These are phyloP conservation scores for Pyrenochaeta sp. DNA, from an alignment of 2,329 filamentous ascomycete species.

Conservation along the genomic window DNA sequence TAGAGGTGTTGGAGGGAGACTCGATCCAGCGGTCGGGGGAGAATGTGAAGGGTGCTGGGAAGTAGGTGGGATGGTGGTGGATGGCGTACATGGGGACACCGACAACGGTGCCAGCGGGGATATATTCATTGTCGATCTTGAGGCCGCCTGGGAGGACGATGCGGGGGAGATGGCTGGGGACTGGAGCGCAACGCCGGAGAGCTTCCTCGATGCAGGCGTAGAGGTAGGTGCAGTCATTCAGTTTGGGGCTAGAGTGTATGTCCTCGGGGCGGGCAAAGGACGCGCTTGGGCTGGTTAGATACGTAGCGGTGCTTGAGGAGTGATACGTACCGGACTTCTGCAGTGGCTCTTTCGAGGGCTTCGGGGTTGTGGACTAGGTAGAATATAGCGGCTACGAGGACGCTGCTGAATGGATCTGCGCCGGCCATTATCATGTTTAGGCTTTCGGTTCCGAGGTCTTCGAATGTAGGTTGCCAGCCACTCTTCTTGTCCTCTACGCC, in stretches of 20 bases:
- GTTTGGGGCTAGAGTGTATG: conserved; percentile 24
- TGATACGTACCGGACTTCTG: conserved; percentile 31
- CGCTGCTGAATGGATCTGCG: conserved; percentile 48
- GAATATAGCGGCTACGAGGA: conserved; percentile 43
- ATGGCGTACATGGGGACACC: conserved; percentile 34
- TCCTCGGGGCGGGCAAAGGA: conserved; percentile 21
- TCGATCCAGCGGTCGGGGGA: conserved; percentile 32
- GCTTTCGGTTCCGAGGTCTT: conserved; percentile 54
- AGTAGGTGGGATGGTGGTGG: conserved; percentile 25
- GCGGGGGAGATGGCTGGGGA: conserved; percentile 35
- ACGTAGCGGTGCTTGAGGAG: neutral
- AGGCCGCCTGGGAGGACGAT: conserved; percentile 34
- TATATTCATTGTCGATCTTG: conserved; percentile 23
- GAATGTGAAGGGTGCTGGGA: conserved; percentile 23
- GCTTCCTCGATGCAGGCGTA: conserved; percentile 44
- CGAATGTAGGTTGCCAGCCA: conserved; percentile 41
- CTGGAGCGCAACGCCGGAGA: conserved; percentile 36
- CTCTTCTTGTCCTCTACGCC: conserved; percentile 52
- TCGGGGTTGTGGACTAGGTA: conserved; percentile 48
- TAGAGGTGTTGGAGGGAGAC: conserved; percentile 9
- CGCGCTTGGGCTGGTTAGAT: conserved; percentile 1
- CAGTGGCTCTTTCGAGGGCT: conserved; percentile 25
- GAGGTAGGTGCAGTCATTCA: conserved; percentile 37
- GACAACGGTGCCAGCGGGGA: conserved; percentile 31
- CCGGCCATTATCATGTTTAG: conserved; percentile 55